phyloP scores from a whole-genome alignment of 805 yeast species.

The Sungouiella thailandica region DNA sequence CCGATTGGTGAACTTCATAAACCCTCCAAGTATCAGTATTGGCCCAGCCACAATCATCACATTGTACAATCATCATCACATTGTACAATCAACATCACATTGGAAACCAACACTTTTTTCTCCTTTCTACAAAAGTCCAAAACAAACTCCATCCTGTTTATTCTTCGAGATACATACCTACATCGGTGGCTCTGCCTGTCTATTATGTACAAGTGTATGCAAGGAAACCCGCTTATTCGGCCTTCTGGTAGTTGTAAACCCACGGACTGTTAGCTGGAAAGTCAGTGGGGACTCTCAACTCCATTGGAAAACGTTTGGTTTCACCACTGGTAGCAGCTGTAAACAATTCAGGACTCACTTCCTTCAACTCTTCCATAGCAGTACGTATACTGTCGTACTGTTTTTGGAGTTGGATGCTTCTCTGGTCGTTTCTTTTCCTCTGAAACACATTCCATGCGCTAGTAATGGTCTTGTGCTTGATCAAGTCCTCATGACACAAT shows the following conservation, averaged over 20 bases:
- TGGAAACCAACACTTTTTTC: too few species aligned
- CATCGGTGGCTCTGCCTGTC: constrained; percentile 2
- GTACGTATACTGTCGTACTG: constrained; percentile 63
- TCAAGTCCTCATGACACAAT: constrained; percentile 70
- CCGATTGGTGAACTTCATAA: too few species aligned
- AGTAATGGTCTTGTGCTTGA: constrained; percentile 78
- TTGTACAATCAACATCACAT: too few species aligned
- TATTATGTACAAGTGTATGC: constrained; percentile 8
- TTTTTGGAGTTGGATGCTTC: constrained; percentile 37
- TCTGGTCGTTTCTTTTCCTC: constrained; percentile 43
- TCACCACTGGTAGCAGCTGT: constrained; percentile 57
- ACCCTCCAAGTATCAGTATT: too few species aligned
- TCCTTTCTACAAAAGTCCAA: too few species aligned
- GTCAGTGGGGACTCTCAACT: constrained; percentile 83
- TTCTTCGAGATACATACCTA: too few species aligned
- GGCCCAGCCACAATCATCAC: too few species aligned
- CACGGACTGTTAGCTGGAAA: constrained; percentile 80
- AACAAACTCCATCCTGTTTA: too few species aligned
- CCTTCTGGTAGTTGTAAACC: constrained; percentile 47
- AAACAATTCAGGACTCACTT: constrained; percentile 49
- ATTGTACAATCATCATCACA: too few species aligned
- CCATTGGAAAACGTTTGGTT: constrained; percentile 67
- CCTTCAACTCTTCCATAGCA: constrained; percentile 70
- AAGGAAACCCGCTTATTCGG: too few species aligned
- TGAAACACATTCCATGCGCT: constrained; percentile 75